A percentile compares a stretch with the other conserved stretches of the same genome.
Conservation (phyloP, 2,329 filamentous ascomycete genomes). For the Cercospora zeina region DNA sequence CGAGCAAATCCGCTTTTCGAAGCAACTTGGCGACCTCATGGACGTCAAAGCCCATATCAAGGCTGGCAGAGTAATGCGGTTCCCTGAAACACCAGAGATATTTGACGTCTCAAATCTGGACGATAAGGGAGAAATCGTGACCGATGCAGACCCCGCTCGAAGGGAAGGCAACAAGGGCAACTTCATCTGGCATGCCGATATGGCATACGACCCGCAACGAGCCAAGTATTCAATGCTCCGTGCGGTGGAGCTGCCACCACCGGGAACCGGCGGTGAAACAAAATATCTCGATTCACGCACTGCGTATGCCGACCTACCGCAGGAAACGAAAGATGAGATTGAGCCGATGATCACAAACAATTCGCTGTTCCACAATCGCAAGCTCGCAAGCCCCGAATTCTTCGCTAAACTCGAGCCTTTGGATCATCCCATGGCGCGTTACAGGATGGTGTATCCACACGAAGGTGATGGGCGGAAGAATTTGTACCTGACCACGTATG, state of each 20-base stretch:
- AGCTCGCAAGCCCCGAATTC: constrained; percentile 53
- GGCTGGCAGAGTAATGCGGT: constrained; percentile 51
- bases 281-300: constrained; percentile 57
- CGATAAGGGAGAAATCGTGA: constrained; percentile 46
- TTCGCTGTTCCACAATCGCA: constrained; percentile 56
- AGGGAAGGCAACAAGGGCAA: constrained; percentile 40
- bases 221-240: constrained; percentile 55
- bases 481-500: constrained; percentile 56
- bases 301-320: constrained; percentile 52
- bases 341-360: constrained; percentile 41
- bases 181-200: constrained; percentile 56
- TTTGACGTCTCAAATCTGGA: constrained; percentile 61
- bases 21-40: constrained; percentile 57
- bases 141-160: constrained; percentile 47
- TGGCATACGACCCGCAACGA: constrained; percentile 57
- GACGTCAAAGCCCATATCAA: constrained; percentile 54
- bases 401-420: constrained; percentile 51
- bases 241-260: constrained; percentile 53
- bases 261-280: constrained; percentile 53
- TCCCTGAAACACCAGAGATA: constrained; percentile 51
- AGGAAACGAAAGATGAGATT: constrained; percentile 37
- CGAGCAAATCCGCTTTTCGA: constrained; percentile 54
- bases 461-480: constrained; percentile 55
- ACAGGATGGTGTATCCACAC: constrained; percentile 55
- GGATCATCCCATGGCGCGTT: constrained; percentile 45